Evolutionary conservation across 2,329 filamentous ascomycete genomes (phyloP).

Genomic region (Dryadomyces sulphureus): DNA sequence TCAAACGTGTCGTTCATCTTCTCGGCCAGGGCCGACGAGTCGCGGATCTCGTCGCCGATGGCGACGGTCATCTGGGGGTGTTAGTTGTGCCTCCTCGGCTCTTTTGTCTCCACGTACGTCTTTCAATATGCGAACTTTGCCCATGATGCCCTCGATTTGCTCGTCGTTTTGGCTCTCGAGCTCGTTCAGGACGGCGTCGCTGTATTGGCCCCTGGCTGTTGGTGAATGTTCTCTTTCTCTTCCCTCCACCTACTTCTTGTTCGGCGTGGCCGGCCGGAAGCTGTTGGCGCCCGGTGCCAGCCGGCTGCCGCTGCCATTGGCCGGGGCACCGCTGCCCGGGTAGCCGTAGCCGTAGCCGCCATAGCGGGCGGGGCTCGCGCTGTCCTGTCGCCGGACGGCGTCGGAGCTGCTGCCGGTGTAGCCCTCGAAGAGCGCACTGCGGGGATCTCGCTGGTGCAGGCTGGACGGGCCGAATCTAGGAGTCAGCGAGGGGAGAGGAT

Average conservation of each 20-base stretch:
- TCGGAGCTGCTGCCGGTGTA: constrained; percentile 44
- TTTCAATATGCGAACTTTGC: constrained; percentile 81
- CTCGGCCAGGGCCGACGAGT: constrained; percentile 74
- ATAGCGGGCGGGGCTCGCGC: constrained; percentile 26
- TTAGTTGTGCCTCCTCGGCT: background rate
- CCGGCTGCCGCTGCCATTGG: constrained; percentile 16
- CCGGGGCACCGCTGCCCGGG: constrained; percentile 14
- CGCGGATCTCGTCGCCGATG: constrained; percentile 90
- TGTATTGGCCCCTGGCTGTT: constrained; percentile 66
- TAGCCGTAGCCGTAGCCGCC: constrained; percentile 33
- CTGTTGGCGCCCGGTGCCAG: constrained; percentile 21
- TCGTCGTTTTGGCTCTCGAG: constrained; percentile 91
- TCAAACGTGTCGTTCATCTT: constrained; percentile 96
- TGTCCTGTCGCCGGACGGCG: constrained; percentile 25
- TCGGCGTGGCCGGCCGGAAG: constrained; percentile 58
- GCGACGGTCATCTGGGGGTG: constrained; percentile 61
- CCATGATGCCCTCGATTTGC: constrained; percentile 77
- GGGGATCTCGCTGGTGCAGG: constrained; percentile 59
- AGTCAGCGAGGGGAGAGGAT: background rate
- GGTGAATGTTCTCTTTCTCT: too few relatives aligned
- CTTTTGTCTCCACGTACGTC: constrained; percentile 47
- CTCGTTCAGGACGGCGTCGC: constrained; percentile 78
- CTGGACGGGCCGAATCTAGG: constrained; percentile 52
- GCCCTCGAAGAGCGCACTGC: constrained; percentile 61
- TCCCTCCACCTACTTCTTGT: constrained; percentile 45